Percentiles rank a stretch among this genome's conserved stretches.
Evolutionary conservation across 257 asterid genomes (phyloP).

Genomic region (Solanum sejunctum): DNA sequence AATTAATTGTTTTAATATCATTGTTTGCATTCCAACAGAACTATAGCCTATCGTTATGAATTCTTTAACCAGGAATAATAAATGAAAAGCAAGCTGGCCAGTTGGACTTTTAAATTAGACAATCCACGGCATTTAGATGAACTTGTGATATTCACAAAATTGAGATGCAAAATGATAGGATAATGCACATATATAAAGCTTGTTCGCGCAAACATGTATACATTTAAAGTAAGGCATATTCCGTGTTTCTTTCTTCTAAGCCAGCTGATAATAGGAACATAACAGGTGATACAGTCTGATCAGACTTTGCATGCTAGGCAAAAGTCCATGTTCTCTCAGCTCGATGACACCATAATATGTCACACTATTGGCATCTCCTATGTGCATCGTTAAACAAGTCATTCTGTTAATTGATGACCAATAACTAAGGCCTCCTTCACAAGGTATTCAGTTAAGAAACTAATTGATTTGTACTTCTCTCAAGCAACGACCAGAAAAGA

Average conservation of each 20-base stretch:
- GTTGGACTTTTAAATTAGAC: not conserved
- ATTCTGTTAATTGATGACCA: not conserved
- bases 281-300: not conserved
- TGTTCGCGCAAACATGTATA: not conserved
- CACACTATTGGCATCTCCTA: not conserved
- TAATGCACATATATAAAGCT: not conserved
- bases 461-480: not conserved
- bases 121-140: not conserved
- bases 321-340: not conserved
- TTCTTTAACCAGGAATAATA: not conserved
- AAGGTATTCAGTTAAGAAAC: not conserved
- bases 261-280: not conserved
- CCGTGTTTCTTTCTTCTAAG: not conserved
- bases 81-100: not conserved
- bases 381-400: not conserved
- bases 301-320: not conserved
- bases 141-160: not conserved
- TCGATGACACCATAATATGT: not conserved
- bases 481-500: not conserved
- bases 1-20: not conserved
- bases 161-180: not conserved
- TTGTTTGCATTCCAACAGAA: not conserved
- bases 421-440: not conserved
- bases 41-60: not conserved
- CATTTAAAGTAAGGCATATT: not conserved